Evolutionary conservation across 148 eudicot genomes (phyloP).

Genomic region (Silene conica): DNA sequence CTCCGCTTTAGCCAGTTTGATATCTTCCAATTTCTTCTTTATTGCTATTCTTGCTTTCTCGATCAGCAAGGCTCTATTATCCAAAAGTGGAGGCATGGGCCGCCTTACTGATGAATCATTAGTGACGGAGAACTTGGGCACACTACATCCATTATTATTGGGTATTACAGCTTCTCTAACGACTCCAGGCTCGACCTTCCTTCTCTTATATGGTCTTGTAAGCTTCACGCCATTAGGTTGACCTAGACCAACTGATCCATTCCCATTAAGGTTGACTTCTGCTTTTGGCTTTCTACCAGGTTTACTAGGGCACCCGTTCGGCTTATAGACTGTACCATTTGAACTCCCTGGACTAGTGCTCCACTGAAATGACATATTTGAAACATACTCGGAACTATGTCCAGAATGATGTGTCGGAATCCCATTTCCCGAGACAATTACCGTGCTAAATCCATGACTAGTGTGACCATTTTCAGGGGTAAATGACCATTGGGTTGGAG

Average conservation of each 20-base stretch:
- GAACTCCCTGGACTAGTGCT: slow-evolving; percentile 52
- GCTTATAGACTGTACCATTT: slow-evolving; percentile 30
- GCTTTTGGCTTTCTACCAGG: slow-evolving; percentile 34
- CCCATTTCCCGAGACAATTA: slow-evolving; percentile 54
- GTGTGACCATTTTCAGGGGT: slow-evolving; percentile 63
- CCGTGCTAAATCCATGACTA: slow-evolving; percentile 48
- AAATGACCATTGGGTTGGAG: slow-evolving; percentile 47
- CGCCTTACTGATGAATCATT: slow-evolving; percentile 34
- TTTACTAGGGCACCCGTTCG: slow-evolving; percentile 37
- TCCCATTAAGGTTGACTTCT: slow-evolving; percentile 22
- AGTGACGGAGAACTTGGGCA: slow-evolving; percentile 31
- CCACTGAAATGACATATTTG: slow-evolving; percentile 80
- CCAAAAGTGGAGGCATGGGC: slow-evolving; percentile 52
- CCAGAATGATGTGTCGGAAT: slow-evolving; percentile 57
- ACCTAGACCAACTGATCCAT: slow-evolving; percentile 38
- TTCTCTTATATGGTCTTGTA: slow-evolving; percentile 68
- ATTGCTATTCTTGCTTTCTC: slow-evolving; percentile 69
- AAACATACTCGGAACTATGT: slow-evolving; percentile 56
- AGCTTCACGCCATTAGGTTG: slow-evolving; percentile 41
- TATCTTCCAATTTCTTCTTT: slow-evolving; percentile 53
- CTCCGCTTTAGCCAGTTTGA: slow-evolving; percentile 39
- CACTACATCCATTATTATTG: slow-evolving; percentile 39
- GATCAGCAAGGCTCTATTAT: slow-evolving; percentile 60
- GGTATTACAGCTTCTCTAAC: slow-evolving; percentile 34
- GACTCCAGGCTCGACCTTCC: slow-evolving; percentile 48